A percentile compares a stretch with the other conserved stretches of the same genome.
Evolutionary conservation across 768 basidiomycete species (phyloP).

Genomic region (Podaxis mareebaensis): DNA sequence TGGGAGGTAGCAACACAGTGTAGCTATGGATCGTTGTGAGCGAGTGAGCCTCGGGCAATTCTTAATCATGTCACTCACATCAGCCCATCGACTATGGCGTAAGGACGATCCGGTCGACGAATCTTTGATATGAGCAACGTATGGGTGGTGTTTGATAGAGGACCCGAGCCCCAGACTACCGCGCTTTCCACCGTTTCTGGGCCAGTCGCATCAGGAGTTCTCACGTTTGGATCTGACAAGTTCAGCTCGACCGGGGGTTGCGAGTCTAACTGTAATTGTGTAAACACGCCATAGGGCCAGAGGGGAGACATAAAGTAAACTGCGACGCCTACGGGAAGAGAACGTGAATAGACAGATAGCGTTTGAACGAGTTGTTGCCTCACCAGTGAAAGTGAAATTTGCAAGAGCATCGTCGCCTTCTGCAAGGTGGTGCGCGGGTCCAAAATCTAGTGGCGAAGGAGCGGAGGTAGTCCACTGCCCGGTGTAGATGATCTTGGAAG

Average conservation of each 20-base stretch:
- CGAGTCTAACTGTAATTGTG: constrained; percentile 39
- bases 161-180: constrained; percentile 37
- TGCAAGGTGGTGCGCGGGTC: background rate
- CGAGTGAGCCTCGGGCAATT: background rate
- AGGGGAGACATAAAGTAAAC: constrained; percentile 37
- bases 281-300: constrained; percentile 43
- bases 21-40: constrained; percentile 14
- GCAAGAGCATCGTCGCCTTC: constrained; percentile 1
- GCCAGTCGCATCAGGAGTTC: constrained; percentile 31
- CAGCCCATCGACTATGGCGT: constrained; percentile 38
- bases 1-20: constrained; percentile 16
- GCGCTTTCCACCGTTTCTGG: constrained; percentile 37
- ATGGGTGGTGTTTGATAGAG: constrained; percentile 34
- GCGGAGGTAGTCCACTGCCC: background rate
- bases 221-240: constrained; percentile 20
- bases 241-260: constrained; percentile 33
- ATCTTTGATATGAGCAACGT: constrained; percentile 41
- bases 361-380: background rate
- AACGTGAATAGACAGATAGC: background rate
- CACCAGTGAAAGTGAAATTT: constrained; percentile 16
- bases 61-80: constrained; percentile 28
- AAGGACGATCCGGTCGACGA: constrained; percentile 27
- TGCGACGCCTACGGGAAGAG: constrained; percentile 30
- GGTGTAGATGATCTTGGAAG: constrained; percentile 3
- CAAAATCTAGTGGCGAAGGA: background rate